Evolutionary conservation across 805 yeast species (phyloP).

Genomic region (Candida ovalis): DNA sequence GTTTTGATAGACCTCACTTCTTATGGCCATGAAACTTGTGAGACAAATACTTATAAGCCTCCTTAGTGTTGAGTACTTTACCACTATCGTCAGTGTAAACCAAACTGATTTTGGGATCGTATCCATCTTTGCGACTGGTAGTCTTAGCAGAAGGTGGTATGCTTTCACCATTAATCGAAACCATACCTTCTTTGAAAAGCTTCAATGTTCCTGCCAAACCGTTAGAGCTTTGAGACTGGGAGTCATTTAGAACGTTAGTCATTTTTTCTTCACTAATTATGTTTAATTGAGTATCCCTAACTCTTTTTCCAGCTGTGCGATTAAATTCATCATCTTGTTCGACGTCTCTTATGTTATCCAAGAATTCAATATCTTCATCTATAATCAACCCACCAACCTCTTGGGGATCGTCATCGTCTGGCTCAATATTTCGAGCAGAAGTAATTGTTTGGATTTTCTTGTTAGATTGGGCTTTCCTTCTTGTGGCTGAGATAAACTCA

Average conservation of each 20-base stretch:
- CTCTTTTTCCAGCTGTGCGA: slow-evolving; percentile 24
- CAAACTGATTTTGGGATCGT: slow-evolving; percentile 48
- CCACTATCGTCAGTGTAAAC: slow-evolving; percentile 67
- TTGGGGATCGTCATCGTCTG: not conserved
- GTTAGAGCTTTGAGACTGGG: slow-evolving; percentile 6
- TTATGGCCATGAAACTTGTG: slow-evolving; percentile 70
- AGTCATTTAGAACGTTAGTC: slow-evolving; percentile 12
- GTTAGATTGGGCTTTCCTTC: slow-evolving; percentile 28
- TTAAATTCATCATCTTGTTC: slow-evolving; percentile 12
- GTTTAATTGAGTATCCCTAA: not conserved
- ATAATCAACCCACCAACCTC: slow-evolving; percentile 21
- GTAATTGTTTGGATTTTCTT: slow-evolving; percentile 5
- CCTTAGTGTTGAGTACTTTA: slow-evolving; percentile 51
- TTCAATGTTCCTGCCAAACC: slow-evolving; percentile 37
- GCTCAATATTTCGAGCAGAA: not conserved
- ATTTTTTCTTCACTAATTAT: slow-evolving; percentile 3
- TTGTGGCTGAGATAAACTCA: slow-evolving; percentile 26
- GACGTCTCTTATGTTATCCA: slow-evolving; percentile 24
- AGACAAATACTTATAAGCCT: slow-evolving; percentile 74
- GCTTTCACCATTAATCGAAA: not conserved
- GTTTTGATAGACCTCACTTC: slow-evolving; percentile 27
- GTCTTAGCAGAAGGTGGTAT: not conserved
- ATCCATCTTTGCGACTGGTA: slow-evolving; percentile 17
- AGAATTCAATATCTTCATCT: slow-evolving; percentile 36
- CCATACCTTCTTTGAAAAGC: slow-evolving; percentile 24